Percentiles rank a stretch among this genome's conserved stretches.
These are phyloP conservation scores for Tricladium varicosporioides DNA, from an alignment of 2,329 filamentous ascomycete genomes.

Conservation along the genomic window DNA sequence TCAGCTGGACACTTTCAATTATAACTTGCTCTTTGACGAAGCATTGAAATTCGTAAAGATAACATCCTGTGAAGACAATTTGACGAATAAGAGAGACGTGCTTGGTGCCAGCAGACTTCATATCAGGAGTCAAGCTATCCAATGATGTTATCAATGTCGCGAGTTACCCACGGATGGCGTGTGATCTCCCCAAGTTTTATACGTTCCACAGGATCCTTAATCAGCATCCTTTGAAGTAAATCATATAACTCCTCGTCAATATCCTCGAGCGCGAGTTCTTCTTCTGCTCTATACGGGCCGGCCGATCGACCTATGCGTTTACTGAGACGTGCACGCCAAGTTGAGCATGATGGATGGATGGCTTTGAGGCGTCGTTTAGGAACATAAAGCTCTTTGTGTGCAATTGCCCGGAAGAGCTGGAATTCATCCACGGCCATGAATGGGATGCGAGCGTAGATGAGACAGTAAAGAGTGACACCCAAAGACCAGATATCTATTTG, in stretches of 20 bases:
- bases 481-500: constrained; percentile 98
- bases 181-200: constrained; percentile 93
- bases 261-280: constrained; percentile 80
- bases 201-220: constrained; percentile 84
- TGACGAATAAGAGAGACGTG: too few species aligned
- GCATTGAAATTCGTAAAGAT: too few species aligned
- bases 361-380: constrained; percentile 77
- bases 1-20: too few species aligned
- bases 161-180: constrained; percentile 85
- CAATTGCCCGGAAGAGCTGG: constrained; percentile 87
- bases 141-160: constrained; percentile 70
- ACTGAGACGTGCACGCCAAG: constrained; percentile 53
- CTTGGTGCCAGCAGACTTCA: too few species aligned
- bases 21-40: too few species aligned
- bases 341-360: constrained; percentile 56
- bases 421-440: constrained; percentile 92
- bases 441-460: constrained; percentile 90
- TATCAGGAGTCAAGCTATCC: constrained; percentile 68
- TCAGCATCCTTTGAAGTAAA: constrained; percentile 74
- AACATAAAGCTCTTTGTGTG: constrained; percentile 88
- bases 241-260: constrained; percentile 79
- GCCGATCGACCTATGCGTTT: constrained; percentile 41
- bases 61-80: too few species aligned
- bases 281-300: constrained; percentile 72
- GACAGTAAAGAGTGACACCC: constrained; percentile 91